Evolutionary conservation across 371 early-diverging fungal genomes (phyloP), one percentile per base, ranked within the genome.

Genomic region (Entomophthora muscae): DNA sequence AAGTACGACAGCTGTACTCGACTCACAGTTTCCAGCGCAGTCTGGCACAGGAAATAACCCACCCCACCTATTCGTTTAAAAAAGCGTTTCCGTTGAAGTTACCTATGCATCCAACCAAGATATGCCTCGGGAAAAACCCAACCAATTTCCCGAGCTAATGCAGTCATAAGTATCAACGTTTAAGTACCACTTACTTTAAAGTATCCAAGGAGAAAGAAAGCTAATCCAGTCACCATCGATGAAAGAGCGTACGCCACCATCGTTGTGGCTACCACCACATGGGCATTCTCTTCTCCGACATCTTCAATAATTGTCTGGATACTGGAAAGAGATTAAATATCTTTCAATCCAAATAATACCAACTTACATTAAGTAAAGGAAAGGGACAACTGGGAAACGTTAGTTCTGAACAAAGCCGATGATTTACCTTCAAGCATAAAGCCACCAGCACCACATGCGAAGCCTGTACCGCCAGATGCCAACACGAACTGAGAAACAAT

Each of bases 61-160:
- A 93, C 91, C 32, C 94, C 94, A 57, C 85, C 76, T 75, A 33
- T 26, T 21, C 23, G n/a, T 7, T 28, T 28, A 67, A 66, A 57
- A 64, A 24, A 28, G 32, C 31, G 17, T 42, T 23, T 56, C 17
- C 3, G 3, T 12, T 23, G 27, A 21, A 65, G 63, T 65, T 57
- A 69, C 88, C 96, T 61, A 96, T 96, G 65, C 91, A 92, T 22
- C 95, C 97, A 10, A 96, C 91, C 3, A 96, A 76, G 55, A 96
- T 91, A 64, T 93, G 95, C 1, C 97, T 78, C 7, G 97, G 97
- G 70, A 97, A 97, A 74, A 93, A 95, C 29, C 84, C 88, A 21
- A 90, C 84, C 61, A 90, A 66, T 1, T 81, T 78, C 2, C 90
- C 91, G 31, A 89, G 74, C 63, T 73, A 66, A 31, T 10, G 52